Base-by-base conservation (phyloP, 2,329 filamentous ascomycete genomes). In the Chaetomium globosum region DNA sequence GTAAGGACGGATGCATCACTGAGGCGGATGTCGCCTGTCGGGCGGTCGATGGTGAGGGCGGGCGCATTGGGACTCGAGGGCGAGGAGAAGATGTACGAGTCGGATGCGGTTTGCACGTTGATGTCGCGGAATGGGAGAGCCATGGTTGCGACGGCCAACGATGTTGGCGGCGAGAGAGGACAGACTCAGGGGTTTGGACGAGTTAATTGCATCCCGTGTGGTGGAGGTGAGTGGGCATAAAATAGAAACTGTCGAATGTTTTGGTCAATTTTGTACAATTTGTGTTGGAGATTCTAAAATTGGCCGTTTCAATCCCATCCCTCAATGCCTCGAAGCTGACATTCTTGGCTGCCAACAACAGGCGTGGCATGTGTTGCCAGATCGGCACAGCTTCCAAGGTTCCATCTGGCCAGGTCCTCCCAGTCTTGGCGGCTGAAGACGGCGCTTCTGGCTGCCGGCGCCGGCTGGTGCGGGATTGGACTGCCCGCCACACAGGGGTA, bases 21-120 rank as follows among this genome's bases (percentile, higher is more conserved):
- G 66, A 99, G 83, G 67, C 93, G 87, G 60, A 98, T 80, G 78
- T 98, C 93, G 67, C 95, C 95, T 16, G 93, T 95, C 10, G 95
- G 95, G 61, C 95, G 87, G 74, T 98, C 95, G 70, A 99, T 86
- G 16, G 97, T 87, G 59, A 99, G 84, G 10, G 92, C 92, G 16
- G 92, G 92, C 31, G 93, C 90, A 78, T 93, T 88, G 67, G 93
- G 93, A 3, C 93, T 94, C 0, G 95, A 98, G 31, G 95, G 95
- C 31, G 95, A 99, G 48, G 92, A 93, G 79, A 99, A 99, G 73
- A 93, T 92, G 83, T 99, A 99, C 76, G 95, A 90, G 73, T 94
- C 92, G 73, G 91, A 84, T 60, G 94, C 93, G 70, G 93, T 91
- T 79, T 96, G 93, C 77, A 99, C 88, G 78, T 98, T 99, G 82